A percentile compares a stretch with the other conserved stretches of the same genome.
Evolutionary conservation across 2,329 filamentous ascomycete species (phyloP).

Genomic region (Venturia oleaginea): DNA sequence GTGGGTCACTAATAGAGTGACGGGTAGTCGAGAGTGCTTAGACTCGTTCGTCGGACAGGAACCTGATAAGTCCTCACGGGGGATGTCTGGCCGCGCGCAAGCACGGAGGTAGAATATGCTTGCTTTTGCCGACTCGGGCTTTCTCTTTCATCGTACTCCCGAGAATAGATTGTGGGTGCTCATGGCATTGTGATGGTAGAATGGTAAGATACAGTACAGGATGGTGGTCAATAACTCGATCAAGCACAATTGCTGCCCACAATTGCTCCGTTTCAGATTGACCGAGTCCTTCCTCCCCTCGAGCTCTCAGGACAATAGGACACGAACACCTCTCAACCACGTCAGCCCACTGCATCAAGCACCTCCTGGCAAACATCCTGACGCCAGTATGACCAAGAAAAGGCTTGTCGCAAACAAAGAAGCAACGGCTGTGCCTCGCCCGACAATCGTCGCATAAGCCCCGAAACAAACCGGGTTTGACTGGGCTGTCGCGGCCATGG

Average conservation of each 20-base stretch:
- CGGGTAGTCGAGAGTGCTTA: too few relatives aligned
- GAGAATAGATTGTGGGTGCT: not conserved
- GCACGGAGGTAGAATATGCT: not conserved
- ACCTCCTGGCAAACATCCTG: not conserved
- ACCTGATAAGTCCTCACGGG: too few relatives aligned
- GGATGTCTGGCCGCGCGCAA: too few relatives aligned
- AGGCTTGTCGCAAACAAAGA: not conserved
- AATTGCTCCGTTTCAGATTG: not conserved
- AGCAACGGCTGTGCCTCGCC: not conserved
- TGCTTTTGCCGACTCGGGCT: not conserved
- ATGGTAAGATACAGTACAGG: too few relatives aligned
- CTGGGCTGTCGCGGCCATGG: too few relatives aligned
- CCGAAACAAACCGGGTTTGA: not conserved
- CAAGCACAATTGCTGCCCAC: too few relatives aligned
- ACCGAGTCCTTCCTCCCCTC: not conserved
- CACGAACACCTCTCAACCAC: too few relatives aligned
- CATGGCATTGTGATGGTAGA: too few relatives aligned
- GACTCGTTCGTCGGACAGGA: too few relatives aligned
- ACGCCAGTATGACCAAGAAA: not conserved
- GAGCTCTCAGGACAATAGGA: too few relatives aligned
- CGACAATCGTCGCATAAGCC: not conserved
- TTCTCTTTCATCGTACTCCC: not conserved
- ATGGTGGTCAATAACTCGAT: not conserved
- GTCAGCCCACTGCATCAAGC: not conserved
- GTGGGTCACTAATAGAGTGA: too few relatives aligned